Evolutionary conservation across 2,329 filamentous ascomycete species (phyloP).

Genomic region (Alternaria novae-zelandiae): DNA sequence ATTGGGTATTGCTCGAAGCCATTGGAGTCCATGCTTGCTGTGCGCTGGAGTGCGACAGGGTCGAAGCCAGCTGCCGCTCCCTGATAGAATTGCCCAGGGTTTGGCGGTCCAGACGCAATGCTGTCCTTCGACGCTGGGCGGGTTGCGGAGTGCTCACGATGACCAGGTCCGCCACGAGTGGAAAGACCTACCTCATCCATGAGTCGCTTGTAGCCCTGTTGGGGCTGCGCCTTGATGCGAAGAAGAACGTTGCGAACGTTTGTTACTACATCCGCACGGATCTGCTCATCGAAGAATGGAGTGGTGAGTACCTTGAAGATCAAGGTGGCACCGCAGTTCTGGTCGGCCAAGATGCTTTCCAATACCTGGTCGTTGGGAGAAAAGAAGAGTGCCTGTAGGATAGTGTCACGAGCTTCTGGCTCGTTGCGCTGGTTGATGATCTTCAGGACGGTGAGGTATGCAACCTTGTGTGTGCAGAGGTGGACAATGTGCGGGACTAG

Average conservation of each 20-base stretch:
- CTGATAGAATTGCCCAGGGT: constrained; percentile 46
- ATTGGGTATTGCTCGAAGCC: constrained; percentile 54
- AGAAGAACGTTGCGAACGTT: constrained; percentile 89
- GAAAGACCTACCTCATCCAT: constrained; percentile 99
- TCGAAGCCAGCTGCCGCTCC: constrained; percentile 49
- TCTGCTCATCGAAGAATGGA: constrained; percentile 93
- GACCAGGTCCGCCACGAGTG: constrained; percentile 53
- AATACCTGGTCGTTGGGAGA: constrained; percentile 83
- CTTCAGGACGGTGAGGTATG: constrained; percentile 95
- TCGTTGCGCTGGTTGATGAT: constrained; percentile 98
- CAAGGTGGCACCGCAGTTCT: constrained; percentile 88
- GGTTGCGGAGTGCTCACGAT: constrained; percentile 46
- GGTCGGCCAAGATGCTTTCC: constrained; percentile 89
- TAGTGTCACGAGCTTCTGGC: constrained; percentile 85
- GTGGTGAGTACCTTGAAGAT: constrained; percentile 99
- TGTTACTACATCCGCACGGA: constrained; percentile 85
- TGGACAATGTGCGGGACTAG: constrained; percentile 93
- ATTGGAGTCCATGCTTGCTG: constrained; percentile 58
- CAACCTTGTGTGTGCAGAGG: constrained; percentile 97
- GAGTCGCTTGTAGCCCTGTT: constrained; percentile 94
- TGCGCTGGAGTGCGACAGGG: constrained; percentile 53
- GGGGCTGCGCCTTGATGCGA: constrained; percentile 89
- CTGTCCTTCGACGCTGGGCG: constrained; percentile 48
- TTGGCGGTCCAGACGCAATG: constrained; percentile 33
- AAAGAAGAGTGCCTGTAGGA: constrained; percentile 92